phyloP scores from a whole-genome alignment of 208 protist genomes.

The Wallacemonas rigidus region DNA sequence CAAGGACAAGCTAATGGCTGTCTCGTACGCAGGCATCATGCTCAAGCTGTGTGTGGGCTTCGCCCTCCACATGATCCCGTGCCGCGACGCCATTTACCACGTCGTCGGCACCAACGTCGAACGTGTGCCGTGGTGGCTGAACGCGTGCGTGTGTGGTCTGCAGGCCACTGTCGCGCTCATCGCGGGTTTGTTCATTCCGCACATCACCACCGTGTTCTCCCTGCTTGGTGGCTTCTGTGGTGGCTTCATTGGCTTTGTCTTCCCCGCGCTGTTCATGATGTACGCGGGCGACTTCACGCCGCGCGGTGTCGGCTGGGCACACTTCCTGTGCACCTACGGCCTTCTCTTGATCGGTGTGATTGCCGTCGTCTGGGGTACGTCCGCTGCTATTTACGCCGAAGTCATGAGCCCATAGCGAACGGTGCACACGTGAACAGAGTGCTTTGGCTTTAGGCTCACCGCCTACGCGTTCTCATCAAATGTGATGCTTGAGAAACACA shows the following conservation, averaged over 20 bases:
- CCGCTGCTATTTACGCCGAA: slow-evolving; percentile 56
- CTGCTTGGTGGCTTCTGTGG: slow-evolving; percentile 68
- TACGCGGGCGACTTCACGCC: slow-evolving; percentile 54
- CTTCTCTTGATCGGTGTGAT: slow-evolving; percentile 71
- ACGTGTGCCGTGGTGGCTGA: slow-evolving; percentile 50
- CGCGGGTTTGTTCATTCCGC: slow-evolving; percentile 61
- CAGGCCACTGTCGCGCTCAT: slow-evolving; percentile 54
- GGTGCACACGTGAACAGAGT: neutral
- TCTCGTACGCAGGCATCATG: slow-evolving; percentile 58
- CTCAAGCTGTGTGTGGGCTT: slow-evolving; percentile 70
- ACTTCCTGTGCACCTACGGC: slow-evolving; percentile 61
- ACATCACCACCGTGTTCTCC: slow-evolving; percentile 67
- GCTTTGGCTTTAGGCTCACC: neutral
- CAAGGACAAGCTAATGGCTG: slow-evolving; percentile 49
- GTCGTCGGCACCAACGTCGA: slow-evolving; percentile 39
- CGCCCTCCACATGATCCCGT: slow-evolving; percentile 61
- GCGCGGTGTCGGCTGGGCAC: slow-evolving; percentile 41
- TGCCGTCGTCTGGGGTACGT: slow-evolving; percentile 65
- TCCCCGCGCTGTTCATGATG: slow-evolving; percentile 73
- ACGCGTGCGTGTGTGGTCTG: slow-evolving; percentile 41
- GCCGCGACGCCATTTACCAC: slow-evolving; percentile 70
- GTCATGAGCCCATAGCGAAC: slow-evolving; percentile 15
- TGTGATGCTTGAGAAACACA: neutral
- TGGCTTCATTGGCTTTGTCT: slow-evolving; percentile 72
- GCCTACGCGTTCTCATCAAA: neutral